Evolutionary conservation across 2,329 filamentous ascomycete genomes (phyloP).

Genomic region (Amauroascus verrucosus): DNA sequence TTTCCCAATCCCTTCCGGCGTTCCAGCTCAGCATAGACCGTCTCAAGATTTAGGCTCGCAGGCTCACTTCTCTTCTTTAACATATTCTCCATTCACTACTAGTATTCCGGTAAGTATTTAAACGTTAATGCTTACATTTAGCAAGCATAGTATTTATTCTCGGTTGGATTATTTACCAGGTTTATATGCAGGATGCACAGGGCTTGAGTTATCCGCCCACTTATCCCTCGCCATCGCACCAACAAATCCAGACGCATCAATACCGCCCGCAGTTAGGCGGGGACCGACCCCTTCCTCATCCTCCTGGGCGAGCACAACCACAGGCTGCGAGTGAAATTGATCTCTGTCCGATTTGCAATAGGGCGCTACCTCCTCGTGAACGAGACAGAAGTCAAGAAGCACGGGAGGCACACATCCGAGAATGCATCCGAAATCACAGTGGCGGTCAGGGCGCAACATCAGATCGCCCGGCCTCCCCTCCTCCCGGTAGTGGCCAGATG

Average conservation of each 20-base stretch:
- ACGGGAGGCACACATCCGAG: conserved; percentile 38
- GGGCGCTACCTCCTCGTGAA: conserved; percentile 30
- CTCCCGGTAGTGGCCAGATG: conserved; percentile 26
- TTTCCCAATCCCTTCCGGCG: conserved; percentile 8
- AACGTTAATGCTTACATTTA: background rate
- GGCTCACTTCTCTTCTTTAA: conserved; percentile 13
- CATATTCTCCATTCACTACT: conserved; percentile 15
- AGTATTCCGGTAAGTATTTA: conserved; percentile 3
- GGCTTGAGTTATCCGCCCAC: background rate
- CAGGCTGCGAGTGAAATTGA: conserved; percentile 33
- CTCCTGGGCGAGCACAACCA: conserved; percentile 16
- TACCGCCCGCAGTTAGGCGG: background rate
- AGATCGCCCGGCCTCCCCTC: conserved; percentile 4
- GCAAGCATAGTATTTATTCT: background rate
- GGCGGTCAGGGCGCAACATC: background rate
- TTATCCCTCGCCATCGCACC: conserved; percentile 3
- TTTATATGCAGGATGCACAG: conserved; percentile 3
- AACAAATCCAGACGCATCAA: conserved; percentile 2
- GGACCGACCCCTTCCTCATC: conserved; percentile 15
- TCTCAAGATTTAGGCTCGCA: conserved; percentile 7
- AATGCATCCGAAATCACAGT: conserved; percentile 34
- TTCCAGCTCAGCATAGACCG: conserved; percentile 14
- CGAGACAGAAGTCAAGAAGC: conserved; percentile 30
- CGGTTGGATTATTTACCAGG: background rate
- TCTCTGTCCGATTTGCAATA: conserved; percentile 39